These are phyloP conservation scores for Diplodia seriata DNA, from an alignment of 2,329 filamentous ascomycete genomes.

Conservation along the genomic window DNA sequence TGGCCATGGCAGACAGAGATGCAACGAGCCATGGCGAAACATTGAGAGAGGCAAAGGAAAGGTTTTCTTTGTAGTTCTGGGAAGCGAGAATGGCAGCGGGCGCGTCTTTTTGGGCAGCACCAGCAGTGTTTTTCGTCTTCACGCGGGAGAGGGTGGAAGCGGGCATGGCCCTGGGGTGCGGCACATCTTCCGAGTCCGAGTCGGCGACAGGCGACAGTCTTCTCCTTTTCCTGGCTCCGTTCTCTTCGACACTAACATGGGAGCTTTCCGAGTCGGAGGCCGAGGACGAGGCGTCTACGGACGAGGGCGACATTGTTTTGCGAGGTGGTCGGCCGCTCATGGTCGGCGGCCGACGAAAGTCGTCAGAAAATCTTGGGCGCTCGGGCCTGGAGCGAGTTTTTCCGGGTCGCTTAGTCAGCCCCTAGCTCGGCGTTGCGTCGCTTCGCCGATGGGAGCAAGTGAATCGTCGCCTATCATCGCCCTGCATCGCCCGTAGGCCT, in stretches of 20 bases:
- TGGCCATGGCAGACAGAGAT: slow-evolving; percentile 78
- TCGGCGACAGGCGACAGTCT: slow-evolving; percentile 40
- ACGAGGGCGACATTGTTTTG: slow-evolving; percentile 20
- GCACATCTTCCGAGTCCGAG: slow-evolving; percentile 35
- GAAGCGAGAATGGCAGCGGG: slow-evolving; percentile 27
- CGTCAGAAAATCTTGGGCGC: slow-evolving; percentile 21
- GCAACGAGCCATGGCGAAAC: slow-evolving; percentile 88
- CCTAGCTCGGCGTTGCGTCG: no score
- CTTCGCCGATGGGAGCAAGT: no score
- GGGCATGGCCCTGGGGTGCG: slow-evolving; percentile 28
- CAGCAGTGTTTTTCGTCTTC: slow-evolving; percentile 41
- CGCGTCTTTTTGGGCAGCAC: slow-evolving; percentile 28
- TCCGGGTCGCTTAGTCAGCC: slow-evolving; percentile 25
- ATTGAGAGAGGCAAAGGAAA: slow-evolving; percentile 73
- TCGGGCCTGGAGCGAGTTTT: slow-evolving; percentile 10
- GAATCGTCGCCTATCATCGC: no score
- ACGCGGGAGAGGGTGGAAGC: slow-evolving; percentile 45
- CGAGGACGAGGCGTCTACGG: slow-evolving; percentile 26
- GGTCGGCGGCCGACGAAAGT: slow-evolving; percentile 14
- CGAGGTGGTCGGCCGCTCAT: slow-evolving; percentile 3
- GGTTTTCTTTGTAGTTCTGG: slow-evolving; percentile 49
- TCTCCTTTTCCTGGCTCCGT: slow-evolving; percentile 47
- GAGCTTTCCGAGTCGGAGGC: slow-evolving; percentile 30
- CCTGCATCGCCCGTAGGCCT: no score
- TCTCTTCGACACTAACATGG: slow-evolving; percentile 35